Evolutionary conservation across 495 filamentous ascomycete genomes (phyloP), one percentile per base, ranked within the genome.

Genomic region (Haplographium delicatum): DNA sequence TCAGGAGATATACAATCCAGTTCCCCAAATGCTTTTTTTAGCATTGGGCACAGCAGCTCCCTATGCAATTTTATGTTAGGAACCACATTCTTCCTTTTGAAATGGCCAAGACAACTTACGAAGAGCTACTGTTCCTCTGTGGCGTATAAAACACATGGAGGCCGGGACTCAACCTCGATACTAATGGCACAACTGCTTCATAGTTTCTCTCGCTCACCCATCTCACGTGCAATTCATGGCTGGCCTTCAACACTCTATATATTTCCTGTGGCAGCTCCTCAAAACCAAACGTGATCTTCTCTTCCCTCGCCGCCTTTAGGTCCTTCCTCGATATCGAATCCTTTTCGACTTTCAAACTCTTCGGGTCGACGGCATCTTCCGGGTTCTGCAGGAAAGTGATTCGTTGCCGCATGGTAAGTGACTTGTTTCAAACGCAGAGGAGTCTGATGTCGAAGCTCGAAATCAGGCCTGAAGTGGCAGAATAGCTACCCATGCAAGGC

Each of bases 111-210:
- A 15, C 20, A 11, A 51, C 55, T 2, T 65, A 64, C 55, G 71
- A 76, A 59, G 42, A 69, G 65, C 43, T 64, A 59, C 45, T 52
- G 20, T 52, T 49, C 25, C 41, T 49, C 31, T 53, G 59, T 7
- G 87, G 84, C 0, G 83, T 87, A 59, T 85, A 88, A 60, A 87
- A 85, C 20, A 89, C 72, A 74, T 96, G 90, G 8, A 97, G 70
- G 19, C 93, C 93, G 2, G 90, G 82, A 5, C 86, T 79, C 26
- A 90, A 66, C 51, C 84, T 78, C 44, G 89, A 84, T 24, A 76
- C 65, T 60, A 91, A 86, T 22, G 93, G 91, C 38, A 82, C 67
- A 24, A 83, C 57, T 1, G 78, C 62, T 26, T 74, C 64, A 58
- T 84, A 88, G 2, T 74, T 54, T 5, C 51, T 54, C 4, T 76